Evolutionary conservation across 208 protist species (phyloP), one percentile per base, ranked within the genome.

Genomic region (Kentomonas sorsogonicus): DNA sequence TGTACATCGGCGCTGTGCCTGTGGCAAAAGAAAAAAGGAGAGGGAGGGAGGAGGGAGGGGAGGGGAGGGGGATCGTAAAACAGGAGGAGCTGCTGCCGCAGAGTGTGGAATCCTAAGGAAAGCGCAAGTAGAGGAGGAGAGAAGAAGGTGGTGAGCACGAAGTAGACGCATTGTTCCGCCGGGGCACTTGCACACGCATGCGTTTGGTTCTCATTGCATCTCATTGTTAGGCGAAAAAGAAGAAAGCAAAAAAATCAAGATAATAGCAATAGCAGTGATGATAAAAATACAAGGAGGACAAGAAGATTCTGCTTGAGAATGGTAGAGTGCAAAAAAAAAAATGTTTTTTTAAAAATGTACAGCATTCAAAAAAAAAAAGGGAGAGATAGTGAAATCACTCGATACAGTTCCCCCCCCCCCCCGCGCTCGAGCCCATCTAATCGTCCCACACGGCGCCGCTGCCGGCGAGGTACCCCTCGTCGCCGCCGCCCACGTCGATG

Each of bases 221-320:
- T 46, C 16, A 5, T 29, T 10, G 6, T 4, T 53, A n/a, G 9
- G 25, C 15, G 4, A 53, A 29, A 29, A 53, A 58, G 13, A 46
- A 23, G 36, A 58, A 58, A 31, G 20, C 11, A 41, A 45, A 45
- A 58, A 47, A n/a, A 59, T 29, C 26, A 33, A 18, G 30, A 3
- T 22, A 34, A 13, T 13, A 34, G 11, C 16, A 13, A 25, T 11
- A 43, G 26, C 0, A 22, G 26, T 13, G 9, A 34, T 18, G 16
- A 56, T 40, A 34, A 15, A n/a, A 41, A 56, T 9, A 33, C 4
- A 39, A 6, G 13, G 23, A 41, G 11, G 36, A 56, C 7, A 22
- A 25, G 20, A 11, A 13, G 33, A 40, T n/a, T 25, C 16, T 10
- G 41, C 15, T 6, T 6, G 16, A 45, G 6, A n/a, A 9, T 25